Base-by-base conservation (phyloP, 371 early-diverging fungal species). In the Mucor saturninus region DNA sequence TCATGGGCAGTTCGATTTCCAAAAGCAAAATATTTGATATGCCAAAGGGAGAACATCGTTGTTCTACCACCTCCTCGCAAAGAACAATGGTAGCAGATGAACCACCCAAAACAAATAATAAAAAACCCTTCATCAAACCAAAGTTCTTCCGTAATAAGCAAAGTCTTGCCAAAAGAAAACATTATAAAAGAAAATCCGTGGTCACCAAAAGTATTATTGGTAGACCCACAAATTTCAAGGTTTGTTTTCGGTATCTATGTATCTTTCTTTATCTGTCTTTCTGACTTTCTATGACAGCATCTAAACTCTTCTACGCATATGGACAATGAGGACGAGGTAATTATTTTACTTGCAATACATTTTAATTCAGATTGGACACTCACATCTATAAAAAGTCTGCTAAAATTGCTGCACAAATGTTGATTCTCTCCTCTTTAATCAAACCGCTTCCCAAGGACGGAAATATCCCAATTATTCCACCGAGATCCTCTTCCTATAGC, bases 201-300 rank as follows among this genome's bases (percentile, higher is more conserved):
- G 29, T 68, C 5, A 51, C 69, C 11, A 68, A 68, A 35, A 68
- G 69, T 50, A 60, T 68, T 15, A 68, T 68, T 32, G 69, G 69
- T 11, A 56, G 38, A 26, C 69, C 69, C 3, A 64, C 69, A 2
- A 68, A 68, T 30, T 68, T 68, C 14, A 65, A 59, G 65, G 65
- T 65, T 58, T 21, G 39, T 29, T 4, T 8, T 14, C 38, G 35
- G 4, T 31, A 15, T 11, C 15, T 10, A 37, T 29, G 8, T n/a
- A 8, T 28, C 5, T 10, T 8, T 35, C 1, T 15, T 5, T 35
- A 3, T 31, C 37, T 6, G 32, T 37, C 11, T 26, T 14, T 48
- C 9, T 13, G 26, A 26, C 29, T 59, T 0, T 37, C 21, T 21
- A 21, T 21, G 21, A 59, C 50, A 60, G 61, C 61, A 60, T 60